Percentiles rank a stretch among this genome's conserved stretches.
Evolutionary conservation across 805 yeast species (phyloP).

Genomic region (Jamesozyma piceae): DNA sequence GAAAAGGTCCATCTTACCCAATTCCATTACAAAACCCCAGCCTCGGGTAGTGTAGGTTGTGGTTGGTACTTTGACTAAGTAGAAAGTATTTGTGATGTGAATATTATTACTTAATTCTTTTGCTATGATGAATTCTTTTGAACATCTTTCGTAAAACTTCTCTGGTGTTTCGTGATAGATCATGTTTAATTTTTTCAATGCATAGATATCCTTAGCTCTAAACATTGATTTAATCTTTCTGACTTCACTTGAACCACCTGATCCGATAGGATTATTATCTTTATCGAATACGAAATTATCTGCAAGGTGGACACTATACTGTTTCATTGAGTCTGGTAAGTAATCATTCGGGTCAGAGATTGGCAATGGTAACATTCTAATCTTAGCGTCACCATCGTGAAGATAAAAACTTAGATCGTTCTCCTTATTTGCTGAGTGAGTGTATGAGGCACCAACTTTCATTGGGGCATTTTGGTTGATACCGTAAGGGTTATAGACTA

Average conservation of each 20-base stretch:
- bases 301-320: slow-evolving; percentile 40
- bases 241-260: slow-evolving; percentile 68
- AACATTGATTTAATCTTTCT: slow-evolving; percentile 37
- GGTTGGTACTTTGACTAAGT: slow-evolving; percentile 49
- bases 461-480: slow-evolving; percentile 12
- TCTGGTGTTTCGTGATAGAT: slow-evolving; percentile 55
- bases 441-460: slow-evolving; percentile 11
- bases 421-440: slow-evolving; percentile 7
- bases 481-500: slow-evolving; percentile 59
- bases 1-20: slow-evolving; percentile 58
- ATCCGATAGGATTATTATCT: slow-evolving; percentile 47
- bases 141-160: slow-evolving; percentile 55
- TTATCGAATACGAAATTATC: slow-evolving; percentile 46
- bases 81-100: slow-evolving; percentile 51
- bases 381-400: slow-evolving; percentile 31
- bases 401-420: slow-evolving; percentile 26
- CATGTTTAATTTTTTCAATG: slow-evolving; percentile 56
- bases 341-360: slow-evolving; percentile 55
- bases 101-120: slow-evolving; percentile 44
- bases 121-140: slow-evolving; percentile 56
- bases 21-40: slow-evolving; percentile 70
- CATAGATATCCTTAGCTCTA: slow-evolving; percentile 39
- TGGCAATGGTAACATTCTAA: slow-evolving; percentile 50
- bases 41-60: slow-evolving; percentile 49
- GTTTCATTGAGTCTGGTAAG: slow-evolving; percentile 46